Percentiles rank a stretch among this genome's conserved stretches.
These are phyloP conservation scores for Peronospora farinosa DNA, from an alignment of 352 stramenopile species.

Conservation along the genomic window DNA sequence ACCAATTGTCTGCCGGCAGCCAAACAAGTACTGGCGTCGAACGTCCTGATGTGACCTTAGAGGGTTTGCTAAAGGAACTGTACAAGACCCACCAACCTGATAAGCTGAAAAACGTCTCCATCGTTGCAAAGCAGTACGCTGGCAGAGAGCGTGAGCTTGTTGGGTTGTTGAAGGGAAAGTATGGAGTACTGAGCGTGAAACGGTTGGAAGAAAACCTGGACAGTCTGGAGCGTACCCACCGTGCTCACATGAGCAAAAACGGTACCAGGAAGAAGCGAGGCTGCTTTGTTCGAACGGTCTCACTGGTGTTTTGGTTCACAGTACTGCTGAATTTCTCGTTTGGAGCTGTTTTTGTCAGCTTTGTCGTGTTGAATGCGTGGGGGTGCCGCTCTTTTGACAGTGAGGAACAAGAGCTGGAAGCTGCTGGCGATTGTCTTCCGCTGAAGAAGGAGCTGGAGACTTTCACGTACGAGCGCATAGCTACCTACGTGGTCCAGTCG, in stretches of 20 bases:
- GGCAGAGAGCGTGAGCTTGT: conserved; percentile 67
- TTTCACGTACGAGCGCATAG: conserved; percentile 29
- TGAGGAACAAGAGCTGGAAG: conserved; percentile 22
- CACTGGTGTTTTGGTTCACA: conserved; percentile 29
- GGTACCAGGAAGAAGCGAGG: conserved; percentile 21
- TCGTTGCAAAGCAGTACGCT: conserved; percentile 49
- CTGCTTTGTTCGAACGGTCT: conserved; percentile 25
- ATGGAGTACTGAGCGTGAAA: conserved; percentile 70
- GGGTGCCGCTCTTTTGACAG: conserved; percentile 23
- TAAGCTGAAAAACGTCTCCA: conserved; percentile 50
- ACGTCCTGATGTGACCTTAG: conserved; percentile 35
- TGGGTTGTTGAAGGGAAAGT: conserved; percentile 53
- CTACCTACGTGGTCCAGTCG: conserved; percentile 24
- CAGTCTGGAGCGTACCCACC: conserved; percentile 26
- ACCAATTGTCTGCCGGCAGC: conserved; percentile 9
- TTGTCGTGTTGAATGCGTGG: conserved; percentile 33
- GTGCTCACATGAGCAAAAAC: conserved; percentile 5
- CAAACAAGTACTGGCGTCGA: conserved; percentile 5
- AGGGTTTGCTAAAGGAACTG: conserved; percentile 51
- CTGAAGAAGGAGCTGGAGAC: conserved; percentile 29
- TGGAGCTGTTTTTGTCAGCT: conserved; percentile 27
- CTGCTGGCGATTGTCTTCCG: conserved; percentile 17
- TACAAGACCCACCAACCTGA: conserved; percentile 76
- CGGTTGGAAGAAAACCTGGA: conserved; percentile 54
- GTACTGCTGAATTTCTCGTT: conserved; percentile 27